phyloP scores from a whole-genome alignment of 2,329 filamentous ascomycete species.

The Rutstroemia sp. region DNA sequence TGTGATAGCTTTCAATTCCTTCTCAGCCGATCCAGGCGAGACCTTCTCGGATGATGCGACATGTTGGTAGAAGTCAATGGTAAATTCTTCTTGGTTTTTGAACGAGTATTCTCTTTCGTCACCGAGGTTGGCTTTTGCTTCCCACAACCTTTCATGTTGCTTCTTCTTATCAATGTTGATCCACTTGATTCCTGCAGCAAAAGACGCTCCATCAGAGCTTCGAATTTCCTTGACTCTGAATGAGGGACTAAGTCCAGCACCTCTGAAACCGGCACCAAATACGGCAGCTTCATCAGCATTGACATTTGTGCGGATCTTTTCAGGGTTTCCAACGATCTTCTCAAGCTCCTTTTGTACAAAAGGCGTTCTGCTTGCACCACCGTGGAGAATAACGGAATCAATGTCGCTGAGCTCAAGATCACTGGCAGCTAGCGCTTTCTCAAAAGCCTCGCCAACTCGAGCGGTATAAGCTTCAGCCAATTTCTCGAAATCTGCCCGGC shows the following conservation, averaged over 20 bases:
- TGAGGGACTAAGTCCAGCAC: slow-evolving; percentile 82
- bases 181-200: slow-evolving; percentile 71
- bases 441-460: slow-evolving; percentile 62
- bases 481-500: slow-evolving; percentile 72
- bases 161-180: slow-evolving; percentile 59
- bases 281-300: slow-evolving; percentile 96
- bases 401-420: slow-evolving; percentile 68
- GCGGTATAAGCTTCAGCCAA: slow-evolving; percentile 61
- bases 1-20: slow-evolving; percentile 56
- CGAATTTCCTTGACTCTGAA: slow-evolving; percentile 98
- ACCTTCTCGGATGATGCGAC: slow-evolving; percentile 41
- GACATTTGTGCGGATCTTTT: slow-evolving; percentile 86
- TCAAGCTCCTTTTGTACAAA: slow-evolving; percentile 91
- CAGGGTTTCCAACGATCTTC: slow-evolving; percentile 58
- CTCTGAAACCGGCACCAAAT: slow-evolving; percentile 92
- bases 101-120: slow-evolving; percentile 78
- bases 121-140: slow-evolving; percentile 66
- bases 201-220: slow-evolving; percentile 67
- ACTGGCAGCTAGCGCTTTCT: slow-evolving; percentile 66
- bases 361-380: slow-evolving; percentile 81
- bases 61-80: slow-evolving; percentile 72
- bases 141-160: slow-evolving; percentile 77
- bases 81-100: slow-evolving; percentile 74
- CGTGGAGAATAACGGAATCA: slow-evolving; percentile 87
- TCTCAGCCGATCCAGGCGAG: slow-evolving; percentile 41